Conservation (phyloP, 2,329 filamentous ascomycete species). For the Neurospora crassa region DNA sequence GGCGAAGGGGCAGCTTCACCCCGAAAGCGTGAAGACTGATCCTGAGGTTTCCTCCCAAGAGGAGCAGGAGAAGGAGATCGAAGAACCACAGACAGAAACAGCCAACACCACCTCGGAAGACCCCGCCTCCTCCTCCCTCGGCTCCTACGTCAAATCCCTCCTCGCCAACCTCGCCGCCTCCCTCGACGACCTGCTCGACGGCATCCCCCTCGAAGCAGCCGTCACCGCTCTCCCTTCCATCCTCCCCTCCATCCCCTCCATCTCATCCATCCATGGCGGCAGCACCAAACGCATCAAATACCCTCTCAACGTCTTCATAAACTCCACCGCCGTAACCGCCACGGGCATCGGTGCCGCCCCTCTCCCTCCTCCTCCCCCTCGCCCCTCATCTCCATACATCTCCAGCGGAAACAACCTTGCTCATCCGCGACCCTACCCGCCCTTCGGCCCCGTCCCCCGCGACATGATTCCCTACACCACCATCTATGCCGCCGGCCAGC, state of each 20-base stretch:
- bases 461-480: conserved; percentile 54
- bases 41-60: background rate
- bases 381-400: background rate
- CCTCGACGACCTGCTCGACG: conserved; percentile 10
- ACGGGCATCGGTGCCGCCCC: conserved; percentile 40
- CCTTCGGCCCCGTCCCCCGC: conserved; percentile 23
- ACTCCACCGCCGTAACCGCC: conserved; percentile 26
- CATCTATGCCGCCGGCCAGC: conserved; percentile 61
- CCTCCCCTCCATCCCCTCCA: background rate
- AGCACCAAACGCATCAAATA: background rate
- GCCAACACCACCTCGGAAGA: background rate
- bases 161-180: conserved; percentile 6
- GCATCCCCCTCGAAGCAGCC: background rate
- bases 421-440: conserved; percentile 14
- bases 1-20: conserved; percentile 4
- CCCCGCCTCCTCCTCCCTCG: conserved; percentile 14
- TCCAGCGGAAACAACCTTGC: conserved; percentile 25
- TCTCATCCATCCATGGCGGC: background rate
- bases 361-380: conserved; percentile 22
- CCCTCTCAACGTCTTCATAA: conserved; percentile 25
- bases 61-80: conserved; percentile 5
- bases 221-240: conserved; percentile 1
- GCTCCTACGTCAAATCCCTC: conserved; percentile 37
- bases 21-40: conserved; percentile 13
- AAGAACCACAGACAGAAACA: background rate